Conservation (phyloP, 2,329 filamentous ascomycete genomes). For the Rugonectria rugulosa region DNA sequence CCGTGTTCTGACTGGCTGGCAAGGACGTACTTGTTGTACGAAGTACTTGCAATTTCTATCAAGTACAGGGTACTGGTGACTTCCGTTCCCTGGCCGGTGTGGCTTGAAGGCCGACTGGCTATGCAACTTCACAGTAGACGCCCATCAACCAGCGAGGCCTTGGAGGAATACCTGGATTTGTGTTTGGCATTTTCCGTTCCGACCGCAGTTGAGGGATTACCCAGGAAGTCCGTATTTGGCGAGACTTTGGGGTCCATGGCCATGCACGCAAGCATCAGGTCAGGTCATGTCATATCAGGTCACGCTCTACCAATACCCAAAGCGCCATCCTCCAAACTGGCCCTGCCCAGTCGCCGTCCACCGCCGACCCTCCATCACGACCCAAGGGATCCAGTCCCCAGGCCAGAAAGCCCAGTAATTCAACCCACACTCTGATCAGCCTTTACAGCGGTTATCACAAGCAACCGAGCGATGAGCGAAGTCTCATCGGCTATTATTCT, state of each 20-base stretch:
- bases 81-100: neutral
- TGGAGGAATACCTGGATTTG: conserved; percentile 5
- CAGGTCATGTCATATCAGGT: conserved; percentile 42
- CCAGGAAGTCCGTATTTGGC: neutral
- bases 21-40: neutral
- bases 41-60: too few species aligned
- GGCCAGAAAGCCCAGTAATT: too few species aligned
- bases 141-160: conserved; percentile 2
- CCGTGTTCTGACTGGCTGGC: neutral
- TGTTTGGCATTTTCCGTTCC: neutral
- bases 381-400: conserved; percentile 21
- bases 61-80: neutral
- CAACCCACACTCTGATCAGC: conserved; percentile 14
- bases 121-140: conserved; percentile 1
- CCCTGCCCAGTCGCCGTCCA: conserved; percentile 30
- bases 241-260: conserved; percentile 11
- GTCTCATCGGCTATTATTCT: conserved; percentile 1
- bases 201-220: conserved; percentile 5
- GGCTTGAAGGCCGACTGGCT: neutral
- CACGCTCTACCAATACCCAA: conserved; percentile 31
- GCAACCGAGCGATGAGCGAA: too few species aligned
- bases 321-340: conserved; percentile 31
- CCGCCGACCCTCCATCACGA: conserved; percentile 34
- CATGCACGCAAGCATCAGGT: conserved; percentile 34
- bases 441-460: conserved; percentile 17